Percentiles rank a stretch among this genome's conserved stretches.
phyloP scores from a whole-genome alignment of 371 early-diverging fungal genomes.

The Mucor lusitanicus region DNA sequence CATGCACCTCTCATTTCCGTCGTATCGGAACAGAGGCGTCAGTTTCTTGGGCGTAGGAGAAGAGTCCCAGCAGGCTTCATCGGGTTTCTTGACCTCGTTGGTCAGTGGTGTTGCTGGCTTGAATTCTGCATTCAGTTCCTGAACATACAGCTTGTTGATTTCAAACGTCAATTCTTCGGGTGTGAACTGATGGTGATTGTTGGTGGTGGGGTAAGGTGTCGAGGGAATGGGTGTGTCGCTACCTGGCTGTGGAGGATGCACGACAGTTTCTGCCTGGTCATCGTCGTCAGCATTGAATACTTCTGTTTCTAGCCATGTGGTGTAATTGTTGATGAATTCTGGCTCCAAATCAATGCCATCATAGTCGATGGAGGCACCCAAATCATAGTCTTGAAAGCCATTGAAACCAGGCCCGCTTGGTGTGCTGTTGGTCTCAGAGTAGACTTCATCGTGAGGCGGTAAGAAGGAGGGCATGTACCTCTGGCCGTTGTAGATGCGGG shows the following conservation, averaged over 20 bases:
- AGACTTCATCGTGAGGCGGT: conserved; percentile 27
- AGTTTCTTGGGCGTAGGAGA: background rate
- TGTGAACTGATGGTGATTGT: background rate
- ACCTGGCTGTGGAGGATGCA: background rate
- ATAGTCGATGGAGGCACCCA: conserved; percentile 13
- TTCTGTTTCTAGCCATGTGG: background rate
- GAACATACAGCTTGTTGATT: conserved; percentile 24
- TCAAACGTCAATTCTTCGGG: conserved; percentile 9
- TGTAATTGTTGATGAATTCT: conserved; percentile 29
- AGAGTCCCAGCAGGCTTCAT: background rate
- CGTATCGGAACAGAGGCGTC: conserved; percentile 1
- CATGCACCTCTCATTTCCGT: background rate
- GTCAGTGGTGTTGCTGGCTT: background rate
- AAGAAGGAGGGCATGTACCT: conserved; percentile 52
- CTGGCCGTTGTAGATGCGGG: conserved; percentile 62
- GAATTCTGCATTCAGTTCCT: conserved; percentile 26
- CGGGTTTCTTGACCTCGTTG: background rate
- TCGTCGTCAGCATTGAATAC: background rate
- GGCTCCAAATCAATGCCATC: conserved; percentile 45
- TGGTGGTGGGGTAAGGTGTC: background rate
- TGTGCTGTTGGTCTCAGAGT: background rate
- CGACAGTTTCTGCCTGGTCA: background rate
- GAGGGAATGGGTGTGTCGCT: background rate
- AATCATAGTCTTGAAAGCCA: background rate
- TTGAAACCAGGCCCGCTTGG: background rate